These are phyloP conservation scores for Quercus lobata DNA, from an alignment of 331 rosid species.

Conservation along the genomic window DNA sequence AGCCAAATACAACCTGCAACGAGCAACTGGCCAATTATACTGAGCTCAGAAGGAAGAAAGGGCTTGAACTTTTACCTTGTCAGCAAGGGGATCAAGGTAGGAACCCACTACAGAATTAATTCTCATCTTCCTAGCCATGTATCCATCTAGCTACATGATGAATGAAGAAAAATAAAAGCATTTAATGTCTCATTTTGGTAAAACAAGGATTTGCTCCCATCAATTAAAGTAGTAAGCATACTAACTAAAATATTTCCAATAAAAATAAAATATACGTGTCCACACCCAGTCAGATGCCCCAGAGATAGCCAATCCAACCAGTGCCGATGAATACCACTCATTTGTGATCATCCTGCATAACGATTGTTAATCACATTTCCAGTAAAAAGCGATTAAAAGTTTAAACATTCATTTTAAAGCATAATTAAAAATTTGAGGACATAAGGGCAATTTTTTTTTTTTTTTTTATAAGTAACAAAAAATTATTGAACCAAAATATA, in stretches of 20 bases:
- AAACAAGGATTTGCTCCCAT: not conserved
- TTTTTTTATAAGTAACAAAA: not conserved
- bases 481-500: too few relatives aligned
- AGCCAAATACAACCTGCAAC: conserved; percentile 5
- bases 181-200: not conserved
- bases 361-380: conserved; percentile 3
- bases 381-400: not conserved
- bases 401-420: not conserved
- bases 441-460: not conserved
- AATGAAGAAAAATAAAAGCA: conserved; percentile 6
- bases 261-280: not conserved
- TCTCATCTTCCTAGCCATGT: conserved; percentile 82
- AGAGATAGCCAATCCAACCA: conserved; percentile 75
- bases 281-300: conserved; percentile 91
- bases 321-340: conserved; percentile 65
- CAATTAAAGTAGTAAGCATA: not conserved
- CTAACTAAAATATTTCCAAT: not conserved
- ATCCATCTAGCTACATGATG: conserved; percentile 73
- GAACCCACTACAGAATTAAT: conserved; percentile 95
- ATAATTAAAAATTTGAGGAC: not conserved
- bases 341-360: conserved; percentile 76
- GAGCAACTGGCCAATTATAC: not conserved
- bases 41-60: not conserved
- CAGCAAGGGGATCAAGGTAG: conserved; percentile 97
- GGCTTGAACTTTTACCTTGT: conserved; percentile 51